A percentile compares a stretch with the other conserved stretches of the same genome.
phyloP scores from a whole-genome alignment of 75 land plant species.

The Picea glauca region DNA sequence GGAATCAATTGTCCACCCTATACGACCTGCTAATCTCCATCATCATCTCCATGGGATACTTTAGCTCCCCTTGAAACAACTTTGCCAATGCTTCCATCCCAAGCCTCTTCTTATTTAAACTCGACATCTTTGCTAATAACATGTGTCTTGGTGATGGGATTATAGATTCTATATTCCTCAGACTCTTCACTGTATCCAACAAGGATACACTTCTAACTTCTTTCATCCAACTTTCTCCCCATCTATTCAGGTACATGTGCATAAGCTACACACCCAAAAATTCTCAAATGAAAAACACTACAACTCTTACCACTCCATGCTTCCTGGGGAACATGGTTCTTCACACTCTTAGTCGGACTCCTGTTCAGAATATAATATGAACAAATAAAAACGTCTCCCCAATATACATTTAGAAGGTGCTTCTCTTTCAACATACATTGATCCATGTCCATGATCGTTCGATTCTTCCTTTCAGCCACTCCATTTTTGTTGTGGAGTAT shows the following conservation, averaged over 20 bases:
- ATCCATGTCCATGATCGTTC: no score
- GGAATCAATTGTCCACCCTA: no score
- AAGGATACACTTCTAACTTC: constrained; percentile 19
- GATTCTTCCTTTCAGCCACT: no score
- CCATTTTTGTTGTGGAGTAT: no score
- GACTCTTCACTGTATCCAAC: constrained; percentile 10
- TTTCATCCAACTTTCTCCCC: constrained; percentile 18
- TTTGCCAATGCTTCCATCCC: no score
- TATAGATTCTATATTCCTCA: constrained; percentile 15
- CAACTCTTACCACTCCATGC: constrained; percentile 15
- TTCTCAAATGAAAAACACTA: constrained; percentile 12
- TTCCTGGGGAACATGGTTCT: not conserved
- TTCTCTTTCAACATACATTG: no score
- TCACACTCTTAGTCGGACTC: not conserved
- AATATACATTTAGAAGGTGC: not conserved
- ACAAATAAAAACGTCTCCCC: constrained; percentile 16
- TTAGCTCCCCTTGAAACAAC: no score
- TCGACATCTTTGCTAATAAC: constrained; percentile 20
- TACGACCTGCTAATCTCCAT: no score
- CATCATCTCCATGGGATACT: no score
- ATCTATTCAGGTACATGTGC: constrained; percentile 14
- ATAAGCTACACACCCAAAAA: constrained; percentile 23
- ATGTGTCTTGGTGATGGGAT: constrained; percentile 11
- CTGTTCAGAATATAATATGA: constrained; percentile 2
- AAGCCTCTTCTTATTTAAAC: constrained; percentile 12